Percentiles rank a stretch among this genome's conserved stretches.
Evolutionary conservation across 129 eudicot genomes (phyloP).

Genomic region (Tagetes patula): DNA sequence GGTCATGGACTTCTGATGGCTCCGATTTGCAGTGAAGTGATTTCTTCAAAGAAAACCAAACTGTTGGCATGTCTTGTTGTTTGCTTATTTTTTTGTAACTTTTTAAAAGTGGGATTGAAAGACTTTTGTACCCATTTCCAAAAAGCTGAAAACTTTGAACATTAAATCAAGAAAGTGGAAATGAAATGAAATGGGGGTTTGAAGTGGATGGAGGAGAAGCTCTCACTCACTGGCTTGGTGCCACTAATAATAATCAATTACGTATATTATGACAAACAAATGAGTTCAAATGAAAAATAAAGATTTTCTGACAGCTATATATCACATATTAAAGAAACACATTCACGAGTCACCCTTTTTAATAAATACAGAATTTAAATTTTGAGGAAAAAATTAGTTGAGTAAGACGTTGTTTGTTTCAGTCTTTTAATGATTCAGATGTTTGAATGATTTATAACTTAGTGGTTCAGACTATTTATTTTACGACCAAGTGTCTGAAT

Average conservation of each 20-base stretch:
- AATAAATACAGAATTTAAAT: background rate
- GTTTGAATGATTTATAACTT: no score
- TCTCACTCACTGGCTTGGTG: background rate
- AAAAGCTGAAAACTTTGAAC: constrained; percentile 30
- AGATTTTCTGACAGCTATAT: constrained; percentile 41
- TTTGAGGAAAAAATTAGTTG: background rate
- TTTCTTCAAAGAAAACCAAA: constrained; percentile 91
- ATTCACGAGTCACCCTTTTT: constrained; percentile 29
- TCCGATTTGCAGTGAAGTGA: constrained; percentile 93
- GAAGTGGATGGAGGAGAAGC: constrained; percentile 28
- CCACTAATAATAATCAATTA: constrained; percentile 31
- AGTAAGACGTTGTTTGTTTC: no score
- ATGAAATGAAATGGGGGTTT: constrained; percentile 12
- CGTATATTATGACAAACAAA: constrained; percentile 10
- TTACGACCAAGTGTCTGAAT: no score
- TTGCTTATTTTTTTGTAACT: constrained; percentile 20
- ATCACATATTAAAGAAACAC: constrained; percentile 19
- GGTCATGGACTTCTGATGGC: constrained; percentile 89
- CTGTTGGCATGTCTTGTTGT: constrained; percentile 63
- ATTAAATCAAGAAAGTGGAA: constrained; percentile 4
- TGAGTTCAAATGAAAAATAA: constrained; percentile 31
- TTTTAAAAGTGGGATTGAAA: constrained; percentile 29
- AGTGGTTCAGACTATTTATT: no score
- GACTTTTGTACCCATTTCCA: constrained; percentile 30
- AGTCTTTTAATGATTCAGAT: no score